Base-by-base conservation (phyloP, 2,329 filamentous ascomycete genomes). In the Leptodontidium sp. region DNA sequence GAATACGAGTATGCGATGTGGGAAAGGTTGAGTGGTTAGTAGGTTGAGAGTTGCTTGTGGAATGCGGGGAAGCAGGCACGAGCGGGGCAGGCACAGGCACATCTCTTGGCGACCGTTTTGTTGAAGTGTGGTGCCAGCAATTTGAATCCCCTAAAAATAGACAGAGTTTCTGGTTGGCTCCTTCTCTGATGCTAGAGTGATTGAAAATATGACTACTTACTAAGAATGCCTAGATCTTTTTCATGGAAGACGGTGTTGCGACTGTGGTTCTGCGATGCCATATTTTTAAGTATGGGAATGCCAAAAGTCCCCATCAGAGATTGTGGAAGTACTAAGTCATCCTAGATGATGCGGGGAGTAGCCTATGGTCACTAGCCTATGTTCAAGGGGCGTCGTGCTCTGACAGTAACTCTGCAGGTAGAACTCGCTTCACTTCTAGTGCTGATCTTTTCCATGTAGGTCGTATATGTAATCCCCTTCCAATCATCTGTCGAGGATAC, bases 161-260 rank as follows among this genome's bases (percentile, higher is more conserved):
- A 45, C 40, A 45, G 40, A 45, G 40, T 45, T 45, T 45, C 40
- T 45, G 40, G 40, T 45, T 45, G 40, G 40, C 40, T 45, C 40
- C 40, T 45, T 45, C 40, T 17, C 40, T 45, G 40, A 45, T 45
- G 40, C 40, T 45, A 45, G 40, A 45, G 40, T 45, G 40, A 45
- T 45, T 45, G 40, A 45, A 45, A 45, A 45, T 45, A 45, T 45
- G 40, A 45, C 40, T 45, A 45, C 40, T 45, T 45, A 45, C 40
- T 45, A 45, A 45, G 40, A 45, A 45, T 45, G 40, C 40, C 40
- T 45, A 45, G 40, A 45, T 45, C 40, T 45, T 45, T 45, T 45
- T 45, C 40, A 45, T 45, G 40, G 40, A 45, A 45, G 40, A 45
- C 40, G 40, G 40, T 45, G 40, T 45, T 45, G 40, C 40, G 40